Percentiles rank a stretch among this genome's conserved stretches.
phyloP scores from a whole-genome alignment of 345 rosid genomes.

The rapeseed (Brassica napus) region Da-Ae NC_063446.1:5639501-5640000 shows the following conservation, averaged over 20 bases:
- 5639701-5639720: conserved; percentile 57
- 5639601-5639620: conserved; percentile 50
- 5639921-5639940: conserved; percentile 47
- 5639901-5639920: conserved; percentile 44
- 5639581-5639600: conserved; percentile 33
- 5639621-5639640: conserved; percentile 45
- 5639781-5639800: conserved; percentile 50
- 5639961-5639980: conserved; percentile 52
- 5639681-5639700: conserved; percentile 53
- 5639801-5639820: conserved; percentile 42
- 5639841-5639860: conserved; percentile 49
- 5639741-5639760: conserved; percentile 49
- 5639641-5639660: conserved; percentile 39
- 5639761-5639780: conserved; percentile 53
- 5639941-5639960: conserved; percentile 37
- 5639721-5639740: conserved; percentile 45
- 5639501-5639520: conserved; percentile 8
- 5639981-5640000: conserved; percentile 40
- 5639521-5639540: conserved; percentile 5
- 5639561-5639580: conserved; percentile 23
- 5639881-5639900: conserved; percentile 49
- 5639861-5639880: conserved; percentile 46
- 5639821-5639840: conserved; percentile 60
- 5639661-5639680: conserved; percentile 49
- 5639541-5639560: conserved; percentile 22